phyloP scores from a whole-genome alignment of 345 rosid genomes.

The Eucalyptus tenuipes region DNA sequence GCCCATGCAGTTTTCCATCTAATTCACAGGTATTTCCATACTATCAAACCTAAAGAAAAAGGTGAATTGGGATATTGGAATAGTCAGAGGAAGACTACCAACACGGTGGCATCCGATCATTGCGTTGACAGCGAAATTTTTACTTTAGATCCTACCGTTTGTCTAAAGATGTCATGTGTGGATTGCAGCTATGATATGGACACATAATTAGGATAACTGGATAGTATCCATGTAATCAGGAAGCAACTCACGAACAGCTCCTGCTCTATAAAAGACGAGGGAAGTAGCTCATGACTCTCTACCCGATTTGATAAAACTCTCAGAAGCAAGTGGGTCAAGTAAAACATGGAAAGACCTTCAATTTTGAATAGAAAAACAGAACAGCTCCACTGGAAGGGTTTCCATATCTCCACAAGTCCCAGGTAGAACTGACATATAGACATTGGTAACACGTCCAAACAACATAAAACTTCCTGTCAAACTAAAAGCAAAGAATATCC shows the following conservation, averaged over 20 bases:
- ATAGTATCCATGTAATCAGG: neutral
- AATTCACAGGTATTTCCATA: neutral
- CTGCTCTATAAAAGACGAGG: neutral
- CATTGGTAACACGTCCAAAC: neutral
- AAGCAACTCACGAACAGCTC: neutral
- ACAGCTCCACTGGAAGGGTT: neutral
- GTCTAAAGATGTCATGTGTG: neutral
- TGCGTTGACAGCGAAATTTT: neutral
- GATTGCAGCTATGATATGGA: neutral
- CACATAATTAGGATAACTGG: neutral
- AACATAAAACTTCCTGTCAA: neutral
- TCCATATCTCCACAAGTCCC: neutral
- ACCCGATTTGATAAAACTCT: neutral
- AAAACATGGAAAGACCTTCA: neutral
- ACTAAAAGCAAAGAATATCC: neutral
- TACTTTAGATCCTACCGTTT: neutral
- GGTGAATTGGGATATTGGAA: neutral
- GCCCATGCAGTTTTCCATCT: neutral
- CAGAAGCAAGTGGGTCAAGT: neutral
- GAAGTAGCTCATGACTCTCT: neutral
- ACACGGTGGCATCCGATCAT: neutral
- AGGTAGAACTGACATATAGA: neutral
- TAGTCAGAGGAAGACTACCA: neutral
- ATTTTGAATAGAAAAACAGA: neutral
- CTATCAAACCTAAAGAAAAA: neutral